Percentiles rank a stretch among this genome's conserved stretches.
phyloP scores from a whole-genome alignment of 768 basidiomycete species.

The Auricularia sp. region DNA sequence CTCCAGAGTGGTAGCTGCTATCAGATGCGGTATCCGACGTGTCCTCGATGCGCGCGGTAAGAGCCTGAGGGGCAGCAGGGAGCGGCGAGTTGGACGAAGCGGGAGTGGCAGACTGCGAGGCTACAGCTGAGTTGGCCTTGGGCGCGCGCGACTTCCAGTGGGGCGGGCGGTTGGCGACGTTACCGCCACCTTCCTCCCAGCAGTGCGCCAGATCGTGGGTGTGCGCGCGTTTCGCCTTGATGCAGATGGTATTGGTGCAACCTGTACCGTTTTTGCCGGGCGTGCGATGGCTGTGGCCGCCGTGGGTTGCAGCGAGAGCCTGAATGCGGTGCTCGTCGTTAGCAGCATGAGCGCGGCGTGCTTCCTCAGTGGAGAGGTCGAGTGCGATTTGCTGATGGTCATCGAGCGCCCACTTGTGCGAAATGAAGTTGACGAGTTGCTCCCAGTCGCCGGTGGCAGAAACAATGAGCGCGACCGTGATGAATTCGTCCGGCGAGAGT shows the following conservation, averaged over 20 bases:
- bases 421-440: too few relatives aligned
- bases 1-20: too few relatives aligned
- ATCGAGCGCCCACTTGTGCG: too few relatives aligned
- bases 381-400: not conserved
- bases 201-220: not conserved
- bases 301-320: not conserved
- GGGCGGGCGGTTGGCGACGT: not conserved
- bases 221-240: not conserved
- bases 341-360: not conserved
- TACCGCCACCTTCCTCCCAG: not conserved
- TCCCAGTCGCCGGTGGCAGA: too few relatives aligned
- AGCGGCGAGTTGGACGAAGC: not conserved
- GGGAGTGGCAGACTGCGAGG: not conserved
- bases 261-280: not conserved
- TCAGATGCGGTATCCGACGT: too few relatives aligned
- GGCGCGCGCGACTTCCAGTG: not conserved
- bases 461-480: too few relatives aligned
- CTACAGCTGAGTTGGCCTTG: not conserved
- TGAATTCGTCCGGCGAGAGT: too few relatives aligned
- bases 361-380: not conserved
- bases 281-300: not conserved
- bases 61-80: too few relatives aligned
- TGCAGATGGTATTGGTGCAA: not conserved
- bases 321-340: not conserved
- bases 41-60: too few relatives aligned